Conservation (phyloP, 306 rosid species). For the Cotoneaster glaucophyllus region DNA sequence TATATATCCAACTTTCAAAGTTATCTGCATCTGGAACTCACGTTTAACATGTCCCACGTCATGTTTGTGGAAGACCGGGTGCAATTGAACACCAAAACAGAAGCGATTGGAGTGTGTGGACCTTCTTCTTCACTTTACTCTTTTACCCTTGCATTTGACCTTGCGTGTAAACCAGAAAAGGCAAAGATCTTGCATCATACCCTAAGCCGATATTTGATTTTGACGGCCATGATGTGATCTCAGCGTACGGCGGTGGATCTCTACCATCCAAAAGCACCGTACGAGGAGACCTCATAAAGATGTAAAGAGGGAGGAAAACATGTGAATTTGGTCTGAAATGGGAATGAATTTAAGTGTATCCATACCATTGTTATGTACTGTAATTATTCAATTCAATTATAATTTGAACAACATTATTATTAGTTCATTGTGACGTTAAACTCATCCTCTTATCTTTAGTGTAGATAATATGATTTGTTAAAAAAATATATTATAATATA, state of each 20-base stretch:
- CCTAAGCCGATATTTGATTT: neutral
- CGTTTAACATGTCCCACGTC: no score
- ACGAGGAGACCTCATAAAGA: neutral
- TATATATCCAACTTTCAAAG: no score
- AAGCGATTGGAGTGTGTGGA: neutral
- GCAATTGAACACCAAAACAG: no score
- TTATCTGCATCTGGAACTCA: no score
- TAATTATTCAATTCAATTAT: no score
- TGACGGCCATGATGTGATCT: constrained; percentile 16
- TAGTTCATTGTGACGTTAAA: accelerated
- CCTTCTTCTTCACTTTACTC: neutral
- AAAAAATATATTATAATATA: no score
- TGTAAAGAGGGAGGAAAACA: neutral
- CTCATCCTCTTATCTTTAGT: accelerated
- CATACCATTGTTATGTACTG: no score
- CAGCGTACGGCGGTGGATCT: neutral
- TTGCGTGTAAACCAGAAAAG: constrained; percentile 3
- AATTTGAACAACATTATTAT: accelerated
- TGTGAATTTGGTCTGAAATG: no score
- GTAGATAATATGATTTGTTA: no score
- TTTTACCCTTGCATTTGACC: constrained; percentile 11
- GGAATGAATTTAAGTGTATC: no score
- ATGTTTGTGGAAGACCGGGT: no score
- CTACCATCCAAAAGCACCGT: constrained; percentile 11
- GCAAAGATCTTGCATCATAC: constrained; percentile 18